Percentiles rank a stretch among this genome's conserved stretches.
Conservation (phyloP, 441 rosid species). For the Euphorbia celastroides region DNA sequence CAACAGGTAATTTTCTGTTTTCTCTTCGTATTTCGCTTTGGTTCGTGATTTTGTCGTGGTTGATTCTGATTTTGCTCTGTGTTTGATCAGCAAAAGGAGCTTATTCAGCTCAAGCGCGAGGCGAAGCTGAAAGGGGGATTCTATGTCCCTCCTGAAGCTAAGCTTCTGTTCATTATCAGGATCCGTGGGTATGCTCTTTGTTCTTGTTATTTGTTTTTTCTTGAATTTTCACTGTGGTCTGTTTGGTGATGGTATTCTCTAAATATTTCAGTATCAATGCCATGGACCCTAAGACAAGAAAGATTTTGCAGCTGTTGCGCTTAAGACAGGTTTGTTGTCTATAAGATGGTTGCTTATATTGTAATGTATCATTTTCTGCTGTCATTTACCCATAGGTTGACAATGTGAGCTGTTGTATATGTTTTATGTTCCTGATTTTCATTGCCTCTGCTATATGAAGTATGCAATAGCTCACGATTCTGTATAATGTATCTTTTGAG, state of each 20-base stretch:
- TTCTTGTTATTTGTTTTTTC: neutral
- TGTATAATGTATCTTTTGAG: neutral
- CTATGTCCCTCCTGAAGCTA: slow-evolving; percentile 81
- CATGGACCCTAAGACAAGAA: slow-evolving; percentile 70
- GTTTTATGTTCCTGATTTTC: neutral
- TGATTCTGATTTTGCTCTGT: neutral
- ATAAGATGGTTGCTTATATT: neutral
- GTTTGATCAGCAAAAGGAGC: slow-evolving; percentile 36
- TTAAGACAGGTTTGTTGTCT: slow-evolving; percentile 54
- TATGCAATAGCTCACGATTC: neutral
- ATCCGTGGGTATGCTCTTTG: slow-evolving; percentile 58
- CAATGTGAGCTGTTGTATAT: neutral
- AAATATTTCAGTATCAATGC: slow-evolving; percentile 59
- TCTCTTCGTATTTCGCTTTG: too few species aligned
- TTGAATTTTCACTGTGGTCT: slow-evolving; percentile 12
- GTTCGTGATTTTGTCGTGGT: neutral
- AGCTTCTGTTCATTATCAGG: slow-evolving; percentile 67
- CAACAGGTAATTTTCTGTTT: slow-evolving; percentile 30
- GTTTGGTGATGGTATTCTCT: neutral
- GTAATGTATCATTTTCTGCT: neutral
- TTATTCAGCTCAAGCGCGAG: slow-evolving; percentile 61
- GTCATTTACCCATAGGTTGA: neutral
- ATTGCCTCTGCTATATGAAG: neutral
- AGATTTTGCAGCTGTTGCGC: slow-evolving; percentile 70
- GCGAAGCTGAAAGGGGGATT: slow-evolving; percentile 79